Evolutionary conservation across 2,329 filamentous ascomycete species (phyloP), one percentile per base, ranked within the genome.

Genomic region (Ophiostoma sp.): DNA sequence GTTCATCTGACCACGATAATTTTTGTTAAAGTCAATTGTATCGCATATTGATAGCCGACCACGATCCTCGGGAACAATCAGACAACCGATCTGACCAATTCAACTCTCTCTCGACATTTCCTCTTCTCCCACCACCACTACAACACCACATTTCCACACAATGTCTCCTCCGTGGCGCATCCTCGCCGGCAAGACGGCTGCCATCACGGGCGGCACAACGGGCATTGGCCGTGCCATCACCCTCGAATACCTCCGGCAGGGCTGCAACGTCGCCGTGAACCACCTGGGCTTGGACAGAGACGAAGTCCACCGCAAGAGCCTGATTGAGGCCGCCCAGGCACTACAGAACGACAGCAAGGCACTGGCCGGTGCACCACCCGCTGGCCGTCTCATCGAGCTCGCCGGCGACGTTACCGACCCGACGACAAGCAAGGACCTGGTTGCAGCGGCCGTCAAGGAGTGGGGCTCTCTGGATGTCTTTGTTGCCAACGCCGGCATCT

Each of bases 201-300:
- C 94, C 80, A 94, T 97, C 78, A 97, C 94, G 0, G 94, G 94
- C 76, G 94, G 93, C 73, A 91, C 92, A 3, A 97, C 93, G 0
- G 94, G 94, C 72, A 97, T 97, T 78, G 94, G 94, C 70, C 89
- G 93, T 76, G 94, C 94, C 77, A 97, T 97, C 76, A 90, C 92
- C 57, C 87, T 97, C 69, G 91, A 91, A 78, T 97, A 93, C 80
- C 84, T 95, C 70, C 85, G 87, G 4, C 93, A 97, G 78, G 94
- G 94, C 76, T 92, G 92, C 77, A 87, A 88, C 80, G 92, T 97
- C 42, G 90, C 92, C 36, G 89, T 97, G 75, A 97, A 96, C 84
- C 92, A 96, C 80, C 87, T 95, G 2, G 92, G 88, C 73, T 85
- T 89, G 7, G 80, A 82, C 3, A 82, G 82, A 63, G 89, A 91